Conservation (phyloP, 169 alveolate genomes). For the Plasmodium inui region DNA sequence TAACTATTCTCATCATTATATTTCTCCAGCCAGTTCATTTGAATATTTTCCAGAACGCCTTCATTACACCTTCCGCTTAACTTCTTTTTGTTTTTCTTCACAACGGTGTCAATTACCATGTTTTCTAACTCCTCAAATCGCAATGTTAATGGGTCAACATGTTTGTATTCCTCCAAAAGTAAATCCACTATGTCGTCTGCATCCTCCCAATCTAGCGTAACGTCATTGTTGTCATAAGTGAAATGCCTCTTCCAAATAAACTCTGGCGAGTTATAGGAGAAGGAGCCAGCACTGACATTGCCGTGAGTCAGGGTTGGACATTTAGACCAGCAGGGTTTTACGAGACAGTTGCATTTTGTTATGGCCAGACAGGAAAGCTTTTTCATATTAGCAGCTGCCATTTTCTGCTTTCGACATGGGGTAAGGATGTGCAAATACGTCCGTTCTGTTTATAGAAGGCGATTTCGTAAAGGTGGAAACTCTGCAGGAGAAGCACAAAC, state of each 20-base stretch:
- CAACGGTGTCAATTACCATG: slow-evolving; percentile 76
- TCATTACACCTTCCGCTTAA: slow-evolving; percentile 77
- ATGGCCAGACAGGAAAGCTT: slow-evolving; percentile 8
- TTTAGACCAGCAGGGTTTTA: not conserved
- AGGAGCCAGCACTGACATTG: not conserved
- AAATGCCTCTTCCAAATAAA: slow-evolving; percentile 14
- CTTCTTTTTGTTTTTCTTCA: slow-evolving; percentile 60
- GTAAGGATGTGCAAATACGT: not conserved
- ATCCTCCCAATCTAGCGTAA: slow-evolving; percentile 51
- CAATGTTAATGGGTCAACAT: slow-evolving; percentile 78
- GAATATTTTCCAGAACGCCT: slow-evolving; percentile 78
- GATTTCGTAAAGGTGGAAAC: not conserved
- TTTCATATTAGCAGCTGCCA: slow-evolving; percentile 7
- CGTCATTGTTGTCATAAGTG: slow-evolving; percentile 22
- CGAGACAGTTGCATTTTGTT: not conserved
- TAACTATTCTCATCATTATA: slow-evolving; percentile 53
- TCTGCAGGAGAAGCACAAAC: not conserved
- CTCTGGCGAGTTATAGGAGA: not conserved
- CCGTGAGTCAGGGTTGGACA: slow-evolving; percentile 9
- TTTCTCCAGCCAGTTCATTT: slow-evolving; percentile 80
- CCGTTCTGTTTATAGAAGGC: not conserved
- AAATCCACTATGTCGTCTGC: slow-evolving; percentile 57
- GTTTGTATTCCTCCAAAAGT: slow-evolving; percentile 59
- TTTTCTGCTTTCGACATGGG: slow-evolving; percentile 5
- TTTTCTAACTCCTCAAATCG: slow-evolving; percentile 81